These are phyloP conservation scores for Betula pendula DNA, from an alignment of 306 rosid species.

Conservation along the genomic window DNA sequence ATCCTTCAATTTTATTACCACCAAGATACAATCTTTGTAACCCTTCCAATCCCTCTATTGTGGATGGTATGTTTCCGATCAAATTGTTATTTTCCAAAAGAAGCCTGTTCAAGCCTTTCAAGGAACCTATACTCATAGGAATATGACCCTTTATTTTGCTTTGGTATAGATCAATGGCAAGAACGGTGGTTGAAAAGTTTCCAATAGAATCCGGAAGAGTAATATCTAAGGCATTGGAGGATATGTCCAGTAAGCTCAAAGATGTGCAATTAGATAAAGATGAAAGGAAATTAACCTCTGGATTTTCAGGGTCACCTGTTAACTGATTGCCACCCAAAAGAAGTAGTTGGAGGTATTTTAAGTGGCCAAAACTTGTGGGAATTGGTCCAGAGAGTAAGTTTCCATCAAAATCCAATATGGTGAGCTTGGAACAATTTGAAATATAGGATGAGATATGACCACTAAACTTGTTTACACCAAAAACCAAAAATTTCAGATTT, in stretches of 20 bases:
- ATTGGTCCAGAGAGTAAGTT: neutral
- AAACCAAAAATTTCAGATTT: neutral
- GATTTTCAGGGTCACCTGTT: no score
- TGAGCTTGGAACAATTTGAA: slow-evolving; percentile 2
- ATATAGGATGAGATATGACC: neutral
- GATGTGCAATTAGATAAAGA: neutral
- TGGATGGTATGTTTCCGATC: neutral
- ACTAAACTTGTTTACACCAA: neutral
- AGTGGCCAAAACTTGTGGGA: neutral
- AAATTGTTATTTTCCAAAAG: neutral
- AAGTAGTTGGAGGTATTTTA: no score
- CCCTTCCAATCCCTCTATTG: neutral
- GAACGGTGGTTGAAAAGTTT: neutral
- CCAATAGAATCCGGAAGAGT: neutral
- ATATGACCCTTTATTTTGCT: neutral
- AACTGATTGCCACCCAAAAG: no score
- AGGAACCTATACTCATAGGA: neutral
- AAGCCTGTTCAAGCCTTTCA: neutral
- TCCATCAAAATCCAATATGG: fast-evolving
- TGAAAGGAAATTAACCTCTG: neutral
- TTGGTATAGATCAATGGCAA: fast-evolving
- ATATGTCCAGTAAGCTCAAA: neutral
- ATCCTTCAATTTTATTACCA: fast-evolving
- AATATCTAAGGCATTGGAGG: neutral
- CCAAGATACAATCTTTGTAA: neutral